Percentiles rank a stretch among this genome's conserved stretches.
Evolutionary conservation across 257 asterid genomes (phyloP).

Genomic region (Forsythia viridissima): DNA sequence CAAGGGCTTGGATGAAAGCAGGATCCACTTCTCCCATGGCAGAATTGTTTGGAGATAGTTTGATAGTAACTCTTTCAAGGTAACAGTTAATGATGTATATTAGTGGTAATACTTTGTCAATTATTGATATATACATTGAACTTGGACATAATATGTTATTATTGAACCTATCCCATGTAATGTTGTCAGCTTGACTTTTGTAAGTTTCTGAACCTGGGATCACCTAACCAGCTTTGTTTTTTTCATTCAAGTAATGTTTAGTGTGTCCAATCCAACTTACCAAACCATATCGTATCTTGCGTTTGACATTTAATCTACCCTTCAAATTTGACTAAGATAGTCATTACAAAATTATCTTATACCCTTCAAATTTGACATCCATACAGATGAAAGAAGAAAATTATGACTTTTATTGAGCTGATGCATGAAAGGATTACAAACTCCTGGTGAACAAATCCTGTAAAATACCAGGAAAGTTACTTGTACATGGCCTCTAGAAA

Average conservation of each 20-base stretch:
- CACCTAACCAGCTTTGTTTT: background rate
- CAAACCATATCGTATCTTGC: background rate
- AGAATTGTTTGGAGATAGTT: constrained; percentile 2
- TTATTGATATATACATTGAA: constrained; percentile 29
- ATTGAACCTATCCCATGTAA: background rate
- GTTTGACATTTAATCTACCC: no score
- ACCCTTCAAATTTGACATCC: no score
- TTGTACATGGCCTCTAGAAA: background rate
- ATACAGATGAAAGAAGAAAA: no score
- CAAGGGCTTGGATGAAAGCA: constrained; percentile 58
- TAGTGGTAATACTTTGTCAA: background rate
- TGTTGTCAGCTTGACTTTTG: background rate
- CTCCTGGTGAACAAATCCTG: background rate
- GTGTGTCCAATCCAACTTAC: background rate
- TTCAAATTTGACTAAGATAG: no score
- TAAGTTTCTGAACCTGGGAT: background rate
- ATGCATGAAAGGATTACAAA: background rate
- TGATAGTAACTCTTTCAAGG: background rate
- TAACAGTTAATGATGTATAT: background rate
- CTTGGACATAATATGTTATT: constrained; percentile 26
- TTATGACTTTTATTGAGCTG: no score
- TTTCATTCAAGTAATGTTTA: background rate
- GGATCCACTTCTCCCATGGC: constrained; percentile 49
- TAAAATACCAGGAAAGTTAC: background rate
- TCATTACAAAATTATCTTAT: no score